A percentile compares a stretch with the other conserved stretches of the same genome.
Evolutionary conservation across 2,329 filamentous ascomycete genomes (phyloP).

Genomic region (Bipolaris cookei): DNA sequence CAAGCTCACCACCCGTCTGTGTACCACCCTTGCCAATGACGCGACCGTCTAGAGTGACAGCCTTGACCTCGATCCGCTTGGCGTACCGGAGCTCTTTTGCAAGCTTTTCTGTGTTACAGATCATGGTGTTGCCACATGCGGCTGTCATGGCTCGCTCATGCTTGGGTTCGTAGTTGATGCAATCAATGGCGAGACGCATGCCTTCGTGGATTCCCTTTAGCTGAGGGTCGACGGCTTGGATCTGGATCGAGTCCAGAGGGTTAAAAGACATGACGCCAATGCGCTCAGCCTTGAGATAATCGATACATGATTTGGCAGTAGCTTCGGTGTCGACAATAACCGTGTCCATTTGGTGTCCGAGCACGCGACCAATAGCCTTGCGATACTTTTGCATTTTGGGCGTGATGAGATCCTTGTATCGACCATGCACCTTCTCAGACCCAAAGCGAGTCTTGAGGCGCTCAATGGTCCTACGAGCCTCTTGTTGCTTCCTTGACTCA

Average conservation of each 20-base stretch:
- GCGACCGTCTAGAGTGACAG: conserved; percentile 91
- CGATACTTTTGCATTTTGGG: conserved; percentile 98
- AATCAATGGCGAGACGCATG: conserved; percentile 88
- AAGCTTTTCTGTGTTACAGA: conserved; percentile 85
- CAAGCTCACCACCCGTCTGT: conserved; percentile 93
- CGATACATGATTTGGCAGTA: conserved; percentile 90
- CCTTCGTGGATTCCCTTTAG: conserved; percentile 87
- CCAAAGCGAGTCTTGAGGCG: conserved; percentile 89
- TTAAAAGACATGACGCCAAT: conserved; percentile 91
- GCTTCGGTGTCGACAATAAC: conserved; percentile 96
- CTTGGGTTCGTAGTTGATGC: conserved; percentile 88
- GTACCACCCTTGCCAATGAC: conserved; percentile 96
- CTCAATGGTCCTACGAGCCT: conserved; percentile 81
- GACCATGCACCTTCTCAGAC: conserved; percentile 76
- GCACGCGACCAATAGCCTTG: conserved; percentile 87
- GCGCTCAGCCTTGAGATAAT: conserved; percentile 90
- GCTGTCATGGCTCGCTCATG: conserved; percentile 93
- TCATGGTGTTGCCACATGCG: conserved; percentile 91
- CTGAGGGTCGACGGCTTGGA: conserved; percentile 86
- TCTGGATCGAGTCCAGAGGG: conserved; percentile 95
- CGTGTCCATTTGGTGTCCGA: conserved; percentile 92
- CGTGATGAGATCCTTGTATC: conserved; percentile 88
- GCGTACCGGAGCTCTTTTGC: conserved; percentile 91
- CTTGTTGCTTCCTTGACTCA: conserved; percentile 80
- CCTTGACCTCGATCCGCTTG: conserved; percentile 85